phyloP scores from a whole-genome alignment of 306 rosid species.

The Erythrophleum fordii region DNA sequence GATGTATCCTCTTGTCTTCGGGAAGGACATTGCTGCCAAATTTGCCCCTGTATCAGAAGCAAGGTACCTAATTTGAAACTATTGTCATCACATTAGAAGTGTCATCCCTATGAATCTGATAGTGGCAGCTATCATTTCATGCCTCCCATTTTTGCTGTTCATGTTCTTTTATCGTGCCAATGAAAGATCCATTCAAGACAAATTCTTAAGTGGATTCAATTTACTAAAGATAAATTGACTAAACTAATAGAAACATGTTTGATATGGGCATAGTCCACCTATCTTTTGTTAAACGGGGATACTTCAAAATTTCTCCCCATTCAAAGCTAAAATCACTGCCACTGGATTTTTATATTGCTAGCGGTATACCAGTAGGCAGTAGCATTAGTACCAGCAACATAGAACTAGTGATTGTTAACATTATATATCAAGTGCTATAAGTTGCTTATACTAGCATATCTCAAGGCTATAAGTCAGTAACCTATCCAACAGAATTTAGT shows the following conservation, averaged over 20 bases:
- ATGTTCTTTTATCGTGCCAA: not conserved
- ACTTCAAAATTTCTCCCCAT: not conserved
- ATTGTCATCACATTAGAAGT: not conserved
- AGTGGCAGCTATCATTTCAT: constrained; percentile 8
- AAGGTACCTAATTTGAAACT: constrained; percentile 58
- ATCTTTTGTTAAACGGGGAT: not conserved
- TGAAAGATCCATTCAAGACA: not conserved
- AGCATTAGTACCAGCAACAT: not conserved
- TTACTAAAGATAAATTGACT: not conserved
- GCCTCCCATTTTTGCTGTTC: not conserved
- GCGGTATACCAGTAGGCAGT: not conserved
- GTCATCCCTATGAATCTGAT: not conserved
- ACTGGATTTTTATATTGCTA: not conserved
- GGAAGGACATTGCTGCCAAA: constrained; percentile 63
- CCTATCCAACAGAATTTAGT: not conserved
- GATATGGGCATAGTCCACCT: not conserved
- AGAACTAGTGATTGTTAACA: not conserved
- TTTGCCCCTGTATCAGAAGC: constrained; percentile 80
- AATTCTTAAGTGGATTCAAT: not conserved
- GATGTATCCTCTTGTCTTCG: constrained; percentile 72
- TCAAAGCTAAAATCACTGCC: not conserved
- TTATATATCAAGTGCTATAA: not conserved
- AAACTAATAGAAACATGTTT: not conserved
- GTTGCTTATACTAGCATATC: not conserved
- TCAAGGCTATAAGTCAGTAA: not conserved